Conservation (phyloP, 768 basidiomycete species). For the Podaxis rugospora region DNA sequence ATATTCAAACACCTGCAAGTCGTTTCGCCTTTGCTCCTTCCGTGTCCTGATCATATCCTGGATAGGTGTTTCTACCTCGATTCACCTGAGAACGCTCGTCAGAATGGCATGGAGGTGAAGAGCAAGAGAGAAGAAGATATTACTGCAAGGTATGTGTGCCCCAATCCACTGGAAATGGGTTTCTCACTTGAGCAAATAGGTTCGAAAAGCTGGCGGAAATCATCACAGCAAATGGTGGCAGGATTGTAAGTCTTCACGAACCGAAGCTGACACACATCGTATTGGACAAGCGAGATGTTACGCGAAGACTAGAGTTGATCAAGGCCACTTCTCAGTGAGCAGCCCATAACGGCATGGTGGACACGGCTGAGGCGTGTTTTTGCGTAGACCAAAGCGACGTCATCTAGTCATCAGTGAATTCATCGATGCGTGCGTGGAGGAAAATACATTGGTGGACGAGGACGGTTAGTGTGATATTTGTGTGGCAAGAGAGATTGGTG, state of each 20-base stretch:
- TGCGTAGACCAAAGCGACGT: constrained; percentile 69
- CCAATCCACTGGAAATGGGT: not conserved
- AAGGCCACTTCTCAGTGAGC: constrained; percentile 68
- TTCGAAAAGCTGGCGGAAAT: constrained; percentile 45
- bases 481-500: not conserved
- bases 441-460: constrained; percentile 79
- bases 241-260: constrained; percentile 61
- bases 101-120: constrained; percentile 57
- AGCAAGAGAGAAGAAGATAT: constrained; percentile 51
- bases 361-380: constrained; percentile 13
- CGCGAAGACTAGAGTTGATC: constrained; percentile 66
- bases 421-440: constrained; percentile 76
- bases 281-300: constrained; percentile 77
- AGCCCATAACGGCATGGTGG: not conserved
- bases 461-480: constrained; percentile 50
- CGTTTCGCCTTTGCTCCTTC: not conserved
- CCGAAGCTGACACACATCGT: constrained; percentile 84
- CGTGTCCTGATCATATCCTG: constrained; percentile 3
- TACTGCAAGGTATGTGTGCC: constrained; percentile 41
- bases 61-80: constrained; percentile 89
- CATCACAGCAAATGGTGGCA: constrained; percentile 71
- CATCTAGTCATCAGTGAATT: constrained; percentile 77
- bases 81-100: constrained; percentile 64
- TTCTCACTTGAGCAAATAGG: constrained; percentile 32
- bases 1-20: constrained; percentile 84